Conservation (phyloP, 768 basidiomycete species). For the Tylopilus vinaceipallidus region DNA sequence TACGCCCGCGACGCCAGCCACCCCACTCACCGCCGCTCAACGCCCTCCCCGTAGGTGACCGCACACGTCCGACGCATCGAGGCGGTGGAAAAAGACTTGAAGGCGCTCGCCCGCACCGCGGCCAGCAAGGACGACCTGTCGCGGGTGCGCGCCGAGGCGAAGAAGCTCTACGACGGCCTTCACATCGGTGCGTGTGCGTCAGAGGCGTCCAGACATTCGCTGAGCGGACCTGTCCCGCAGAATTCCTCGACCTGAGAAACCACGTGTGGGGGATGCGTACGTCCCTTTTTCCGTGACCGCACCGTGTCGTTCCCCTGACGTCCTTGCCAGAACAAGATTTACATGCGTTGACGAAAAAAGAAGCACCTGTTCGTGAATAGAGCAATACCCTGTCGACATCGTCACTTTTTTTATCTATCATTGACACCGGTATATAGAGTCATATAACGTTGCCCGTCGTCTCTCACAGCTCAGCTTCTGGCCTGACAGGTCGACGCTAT, state of each 20-base stretch:
- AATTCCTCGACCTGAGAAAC: slow-evolving; percentile 76
- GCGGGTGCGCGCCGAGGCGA: slow-evolving; percentile 73
- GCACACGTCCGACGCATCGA: slow-evolving; percentile 83
- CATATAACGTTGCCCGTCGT: neutral
- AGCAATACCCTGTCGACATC: slow-evolving; percentile 12
- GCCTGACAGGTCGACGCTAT: neutral
- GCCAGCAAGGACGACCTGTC: slow-evolving; percentile 80
- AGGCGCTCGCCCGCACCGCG: slow-evolving; percentile 61
- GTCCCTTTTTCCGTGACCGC: slow-evolving; percentile 31
- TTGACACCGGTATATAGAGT: too few relatives aligned
- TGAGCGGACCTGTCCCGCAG: slow-evolving; percentile 41
- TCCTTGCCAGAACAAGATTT: slow-evolving; percentile 68
- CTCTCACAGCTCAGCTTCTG: neutral
- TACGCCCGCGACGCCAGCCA: slow-evolving; percentile 18
- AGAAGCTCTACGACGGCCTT: slow-evolving; percentile 83
- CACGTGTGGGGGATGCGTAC: slow-evolving; percentile 88
- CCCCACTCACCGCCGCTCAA: neutral
- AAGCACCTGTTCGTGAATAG: slow-evolving; percentile 57
- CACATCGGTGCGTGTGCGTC: slow-evolving; percentile 58
- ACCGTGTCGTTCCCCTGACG: neutral
- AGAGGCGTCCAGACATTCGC: neutral
- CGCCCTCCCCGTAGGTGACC: slow-evolving; percentile 52
- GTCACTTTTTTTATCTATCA: neutral
- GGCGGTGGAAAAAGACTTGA: slow-evolving; percentile 86
- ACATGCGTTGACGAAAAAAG: slow-evolving; percentile 69